A percentile compares a stretch with the other conserved stretches of the same genome.
These are phyloP conservation scores for Eimeria necatrix DNA, from an alignment of 169 alveolate genomes.

Conservation along the genomic window DNA sequence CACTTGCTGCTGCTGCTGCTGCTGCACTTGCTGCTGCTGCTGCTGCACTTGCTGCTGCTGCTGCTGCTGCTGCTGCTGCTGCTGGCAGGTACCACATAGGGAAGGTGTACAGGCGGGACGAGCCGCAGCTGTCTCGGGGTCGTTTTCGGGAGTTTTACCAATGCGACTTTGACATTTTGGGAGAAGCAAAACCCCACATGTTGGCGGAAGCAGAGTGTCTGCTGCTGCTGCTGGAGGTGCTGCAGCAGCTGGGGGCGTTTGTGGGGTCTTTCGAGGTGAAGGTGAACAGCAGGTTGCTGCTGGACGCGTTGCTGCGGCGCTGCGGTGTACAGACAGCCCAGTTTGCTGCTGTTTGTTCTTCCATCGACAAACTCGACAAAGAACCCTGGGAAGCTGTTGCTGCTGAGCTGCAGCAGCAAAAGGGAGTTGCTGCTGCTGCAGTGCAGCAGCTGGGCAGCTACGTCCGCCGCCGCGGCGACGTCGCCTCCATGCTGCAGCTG, in stretches of 20 bases:
- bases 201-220: constrained; percentile 93
- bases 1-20: no score
- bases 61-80: no score
- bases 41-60: no score
- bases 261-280: constrained; percentile 93
- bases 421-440: constrained; percentile 91
- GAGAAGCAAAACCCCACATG: constrained; percentile 76
- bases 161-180: constrained; percentile 98
- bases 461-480: constrained; percentile 37
- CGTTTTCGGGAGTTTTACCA: constrained; percentile 98
- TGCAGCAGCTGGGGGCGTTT: constrained; percentile 87
- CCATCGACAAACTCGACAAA: constrained; percentile 98
- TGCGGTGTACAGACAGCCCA: constrained; percentile 93
- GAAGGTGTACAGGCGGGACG: constrained; percentile 98
- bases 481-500: constrained; percentile 1
- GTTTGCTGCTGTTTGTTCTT: constrained; percentile 95
- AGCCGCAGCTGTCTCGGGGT: constrained; percentile 97
- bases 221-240: constrained; percentile 92
- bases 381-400: constrained; percentile 96
- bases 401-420: constrained; percentile 93
- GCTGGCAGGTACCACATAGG: constrained; percentile 94
- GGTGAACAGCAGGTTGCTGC: constrained; percentile 94
- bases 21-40: no score
- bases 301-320: constrained; percentile 92
- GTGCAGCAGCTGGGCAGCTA: constrained; percentile 27